Conservation (phyloP, 441 rosid species). For the Daphne laureola region DNA sequence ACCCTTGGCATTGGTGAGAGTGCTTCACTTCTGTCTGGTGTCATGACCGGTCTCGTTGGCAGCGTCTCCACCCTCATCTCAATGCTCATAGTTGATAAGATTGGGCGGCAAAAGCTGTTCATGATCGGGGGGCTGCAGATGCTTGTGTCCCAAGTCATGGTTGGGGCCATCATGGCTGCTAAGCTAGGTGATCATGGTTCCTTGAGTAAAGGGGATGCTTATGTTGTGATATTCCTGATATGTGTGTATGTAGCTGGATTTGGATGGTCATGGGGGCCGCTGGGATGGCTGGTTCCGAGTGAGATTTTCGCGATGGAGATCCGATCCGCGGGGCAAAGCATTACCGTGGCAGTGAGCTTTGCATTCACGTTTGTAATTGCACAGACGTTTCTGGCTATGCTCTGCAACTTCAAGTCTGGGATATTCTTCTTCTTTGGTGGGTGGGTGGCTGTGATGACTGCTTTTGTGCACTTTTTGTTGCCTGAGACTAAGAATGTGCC, state of each 20-base stretch:
- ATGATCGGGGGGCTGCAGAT: slow-evolving; percentile 42
- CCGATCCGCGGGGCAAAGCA: slow-evolving; percentile 49
- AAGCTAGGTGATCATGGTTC: slow-evolving; percentile 42
- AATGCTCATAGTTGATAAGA: slow-evolving; percentile 38
- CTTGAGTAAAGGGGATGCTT: slow-evolving; percentile 21
- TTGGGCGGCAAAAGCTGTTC: slow-evolving; percentile 37
- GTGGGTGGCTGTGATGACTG: slow-evolving; percentile 48
- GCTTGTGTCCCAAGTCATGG: slow-evolving; percentile 39
- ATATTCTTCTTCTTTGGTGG: slow-evolving; percentile 55
- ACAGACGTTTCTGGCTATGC: slow-evolving; percentile 40
- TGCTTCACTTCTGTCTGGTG: slow-evolving; percentile 38
- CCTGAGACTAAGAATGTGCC: slow-evolving; percentile 63
- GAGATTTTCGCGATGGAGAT: slow-evolving; percentile 47
- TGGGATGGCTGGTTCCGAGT: slow-evolving; percentile 57
- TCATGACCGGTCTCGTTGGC: slow-evolving; percentile 33
- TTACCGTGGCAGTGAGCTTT: slow-evolving; percentile 45
- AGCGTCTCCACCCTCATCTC: slow-evolving; percentile 29
- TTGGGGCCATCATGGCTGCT: slow-evolving; percentile 42
- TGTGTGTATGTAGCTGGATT: slow-evolving; percentile 49
- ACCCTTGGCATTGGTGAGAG: slow-evolving; percentile 42
- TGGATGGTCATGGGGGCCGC: slow-evolving; percentile 69
- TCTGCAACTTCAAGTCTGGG: slow-evolving; percentile 41
- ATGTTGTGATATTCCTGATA: slow-evolving; percentile 30
- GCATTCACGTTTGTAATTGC: slow-evolving; percentile 44
- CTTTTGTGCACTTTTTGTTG: slow-evolving; percentile 31